Evolutionary conservation across 345 rosid species (phyloP), one percentile per base, ranked within the genome.

Genomic region (Bruguiera parviflora): DNA sequence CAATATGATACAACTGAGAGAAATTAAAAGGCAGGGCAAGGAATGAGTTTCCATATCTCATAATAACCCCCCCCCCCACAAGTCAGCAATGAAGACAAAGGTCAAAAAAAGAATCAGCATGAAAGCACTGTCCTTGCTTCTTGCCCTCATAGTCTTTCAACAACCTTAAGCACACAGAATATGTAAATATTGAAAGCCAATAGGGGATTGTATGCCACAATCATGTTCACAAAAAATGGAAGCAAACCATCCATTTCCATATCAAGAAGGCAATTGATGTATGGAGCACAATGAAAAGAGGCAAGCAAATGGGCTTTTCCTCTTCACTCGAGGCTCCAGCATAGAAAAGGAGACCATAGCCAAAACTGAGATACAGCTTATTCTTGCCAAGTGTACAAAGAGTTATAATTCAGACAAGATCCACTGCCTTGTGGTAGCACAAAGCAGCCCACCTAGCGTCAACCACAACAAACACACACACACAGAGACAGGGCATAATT

Each of bases 281-380:
- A 58, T 37, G 89, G 85, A 87, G 87, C 91, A 79, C 68, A 68
- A 84, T 86, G 87, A 89, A 89, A 86, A 87, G 91, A 83, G 70
- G 49, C 92, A 82, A 83, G 83, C 89, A 73, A 58, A 32, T 51
- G 62, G 80, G 77, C 76, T 63, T 75, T 66, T 68, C 86, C 82
- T 80, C 89, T 83, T 86, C 90, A 87, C 87, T 87, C 86, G 80
- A 81, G 75, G 85, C 89, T 85, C 87, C 85, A 73, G 3, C 10
- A 25, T 3, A 21, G 31, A 69, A 63, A 51, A 53, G 20, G 52
- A 7, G 10, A 69, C 21, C 16, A n/a, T 15, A 47, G 31, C 49
- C 29, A 19, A 21, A 31, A 51, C 22, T 16, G n/a, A 33, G 22
- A 3, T 21, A 25, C 53, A 65, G 58, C 24, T 53, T 49, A 57